Conservation (phyloP, 768 basidiomycete genomes). For the Paxillus ammoniavirescens region DNA sequence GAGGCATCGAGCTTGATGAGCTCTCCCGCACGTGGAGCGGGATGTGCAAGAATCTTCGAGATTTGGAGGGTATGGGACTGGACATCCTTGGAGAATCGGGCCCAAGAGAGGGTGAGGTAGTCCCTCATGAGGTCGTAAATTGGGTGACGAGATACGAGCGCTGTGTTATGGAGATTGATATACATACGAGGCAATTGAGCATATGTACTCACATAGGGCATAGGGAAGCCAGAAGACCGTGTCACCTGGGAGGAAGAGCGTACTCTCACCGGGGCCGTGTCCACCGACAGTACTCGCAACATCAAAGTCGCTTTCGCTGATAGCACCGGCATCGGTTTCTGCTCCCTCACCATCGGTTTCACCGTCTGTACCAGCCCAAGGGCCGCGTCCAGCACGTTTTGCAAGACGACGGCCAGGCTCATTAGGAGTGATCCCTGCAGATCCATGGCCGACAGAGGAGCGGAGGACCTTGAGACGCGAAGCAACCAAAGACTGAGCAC, state of each 20-base stretch:
- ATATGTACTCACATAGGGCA: constrained; percentile 66
- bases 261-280: constrained; percentile 84
- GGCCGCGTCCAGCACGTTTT: constrained; percentile 60
- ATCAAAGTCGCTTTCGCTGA: constrained; percentile 87
- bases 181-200: neutral
- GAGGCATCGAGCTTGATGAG: constrained; percentile 85
- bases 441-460: constrained; percentile 46
- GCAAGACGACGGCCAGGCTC: constrained; percentile 63
- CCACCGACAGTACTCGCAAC: constrained; percentile 71
- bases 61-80: constrained; percentile 90
- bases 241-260: constrained; percentile 83
- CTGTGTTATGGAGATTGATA: constrained; percentile 36
- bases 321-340: constrained; percentile 64
- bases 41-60: constrained; percentile 83
- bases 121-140: constrained; percentile 96
- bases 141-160: constrained; percentile 86
- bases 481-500: constrained; percentile 68
- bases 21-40: constrained; percentile 84
- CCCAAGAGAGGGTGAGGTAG: constrained; percentile 94
- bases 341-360: constrained; percentile 79
- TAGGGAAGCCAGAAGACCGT: constrained; percentile 96
- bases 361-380: constrained; percentile 63
- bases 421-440: constrained; percentile 37
- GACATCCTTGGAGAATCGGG: constrained; percentile 90
- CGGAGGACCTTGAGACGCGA: constrained; percentile 67